Evolutionary conservation across 768 basidiomycete genomes (phyloP), one percentile per base, ranked within the genome.

Genomic region (Favolaschia claudopus): DNA sequence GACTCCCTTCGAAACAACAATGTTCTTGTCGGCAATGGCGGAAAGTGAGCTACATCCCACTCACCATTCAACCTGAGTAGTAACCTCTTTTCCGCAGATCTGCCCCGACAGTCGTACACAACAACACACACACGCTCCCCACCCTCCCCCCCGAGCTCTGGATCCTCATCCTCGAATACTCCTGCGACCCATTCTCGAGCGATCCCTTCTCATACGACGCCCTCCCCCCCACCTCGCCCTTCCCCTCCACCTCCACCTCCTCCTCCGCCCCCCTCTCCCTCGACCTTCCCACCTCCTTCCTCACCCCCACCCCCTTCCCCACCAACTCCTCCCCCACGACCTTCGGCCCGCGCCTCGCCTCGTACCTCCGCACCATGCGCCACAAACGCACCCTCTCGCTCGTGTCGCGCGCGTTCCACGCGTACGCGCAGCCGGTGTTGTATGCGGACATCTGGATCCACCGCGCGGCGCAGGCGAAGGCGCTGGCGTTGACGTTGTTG

Each of bases 391-490:
- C 72, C 48, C 69, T 89, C 24, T 76, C 84, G 7, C 76, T 82
- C 40, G 88, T 92, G 6, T 85, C 73, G 68, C 77, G 79, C 38
- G 71, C 76, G 9, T 92, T 87, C 84, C 76, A 85, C 66, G 75
- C 68, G 32, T 76, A 83, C 48, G 74, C 80, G 4, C 84, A 85
- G 64, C 80, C 82, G 52, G 79, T 84, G 38, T 71, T 91, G 17
- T 91, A 82, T 72, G 87, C 90, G 67, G 86, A 83, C 69, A 81
- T 91, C 33, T 91, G 90, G 90, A 85, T 92, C 65, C 78, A 77
- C 48, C 75, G 81, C 33, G 82, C 82, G 20, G 70, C 74, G 34
- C 81, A 86, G 59, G 83, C 86, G 0, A 78, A 62, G 74, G 80
- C 68, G 74, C 73, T 73, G 67, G 86, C 69, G 60, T 68, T 45